Conservation (phyloP, 1,284 basidiomycete species). For the Coniferiporia sulphurascens region DNA sequence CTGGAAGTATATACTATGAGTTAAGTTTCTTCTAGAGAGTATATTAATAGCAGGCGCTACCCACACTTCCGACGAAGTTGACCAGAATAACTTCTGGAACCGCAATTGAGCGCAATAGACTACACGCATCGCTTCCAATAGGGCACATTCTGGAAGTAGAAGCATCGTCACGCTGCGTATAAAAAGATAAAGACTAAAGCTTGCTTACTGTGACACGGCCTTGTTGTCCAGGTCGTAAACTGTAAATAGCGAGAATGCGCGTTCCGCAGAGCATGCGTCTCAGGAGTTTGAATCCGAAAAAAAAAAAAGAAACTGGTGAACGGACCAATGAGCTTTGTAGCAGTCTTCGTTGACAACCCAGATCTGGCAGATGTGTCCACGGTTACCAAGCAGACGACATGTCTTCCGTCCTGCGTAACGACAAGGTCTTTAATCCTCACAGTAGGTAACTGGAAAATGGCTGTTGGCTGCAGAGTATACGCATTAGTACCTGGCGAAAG, state of each 20-base stretch:
- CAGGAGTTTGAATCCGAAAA: too few species aligned
- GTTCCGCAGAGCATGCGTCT: neutral
- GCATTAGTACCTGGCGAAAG: neutral
- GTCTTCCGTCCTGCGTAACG: constrained; percentile 6
- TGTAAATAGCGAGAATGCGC: neutral
- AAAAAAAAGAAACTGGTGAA: neutral
- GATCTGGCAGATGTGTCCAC: constrained; percentile 2
- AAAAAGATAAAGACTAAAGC: neutral
- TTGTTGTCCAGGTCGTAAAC: constrained; percentile 10
- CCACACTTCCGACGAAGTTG: constrained; percentile 12
- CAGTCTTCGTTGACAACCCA: neutral
- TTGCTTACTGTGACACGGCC: constrained; percentile 7
- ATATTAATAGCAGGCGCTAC: neutral
- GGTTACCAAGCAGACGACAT: constrained; percentile 5
- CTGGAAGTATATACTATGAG: neutral
- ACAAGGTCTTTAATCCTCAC: constrained; percentile 8
- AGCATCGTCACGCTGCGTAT: neutral
- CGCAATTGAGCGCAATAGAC: neutral
- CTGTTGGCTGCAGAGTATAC: neutral
- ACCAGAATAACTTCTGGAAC: constrained; percentile 4
- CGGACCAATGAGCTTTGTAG: constrained; percentile 11
- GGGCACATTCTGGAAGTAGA: neutral
- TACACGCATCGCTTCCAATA: constrained; percentile 8
- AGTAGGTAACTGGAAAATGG: constrained; percentile 5
- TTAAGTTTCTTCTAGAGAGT: neutral